phyloP scores from a whole-genome alignment of 768 basidiomycete genomes.

The Gloeopeniophorella convolvens region DNA sequence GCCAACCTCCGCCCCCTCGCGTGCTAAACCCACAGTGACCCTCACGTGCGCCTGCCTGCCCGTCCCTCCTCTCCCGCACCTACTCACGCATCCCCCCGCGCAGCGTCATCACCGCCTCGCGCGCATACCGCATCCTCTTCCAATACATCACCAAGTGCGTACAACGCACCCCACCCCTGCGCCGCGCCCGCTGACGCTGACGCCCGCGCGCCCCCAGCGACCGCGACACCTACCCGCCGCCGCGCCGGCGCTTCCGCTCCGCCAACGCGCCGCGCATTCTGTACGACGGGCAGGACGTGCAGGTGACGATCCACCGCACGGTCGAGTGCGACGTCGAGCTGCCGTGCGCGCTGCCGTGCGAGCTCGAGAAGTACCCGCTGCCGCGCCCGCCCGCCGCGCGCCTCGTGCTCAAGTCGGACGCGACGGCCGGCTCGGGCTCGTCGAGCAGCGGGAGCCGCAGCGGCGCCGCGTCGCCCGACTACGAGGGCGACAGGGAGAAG shows the following conservation, averaged over 20 bases:
- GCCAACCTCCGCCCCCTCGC: background rate
- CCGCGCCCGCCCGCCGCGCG: background rate
- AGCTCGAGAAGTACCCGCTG: background rate
- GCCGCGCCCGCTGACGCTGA: background rate
- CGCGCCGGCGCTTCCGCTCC: background rate
- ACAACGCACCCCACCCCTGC: background rate
- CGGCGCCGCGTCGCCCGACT: background rate
- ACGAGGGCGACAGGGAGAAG: background rate
- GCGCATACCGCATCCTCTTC: slow-evolving; percentile 12
- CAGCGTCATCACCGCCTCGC: slow-evolving; percentile 10
- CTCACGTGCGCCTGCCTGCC: background rate
- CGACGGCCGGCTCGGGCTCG: background rate
- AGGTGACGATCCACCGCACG: slow-evolving; percentile 8
- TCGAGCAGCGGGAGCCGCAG: background rate
- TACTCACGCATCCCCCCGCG: background rate
- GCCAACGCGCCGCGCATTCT: background rate
- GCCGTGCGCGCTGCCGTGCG: background rate
- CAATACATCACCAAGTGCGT: slow-evolving; percentile 11
- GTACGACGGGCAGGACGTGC: background rate
- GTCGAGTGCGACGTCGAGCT: slow-evolving; percentile 8
- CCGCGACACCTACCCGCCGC: background rate
- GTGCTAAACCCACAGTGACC: slow-evolving; percentile 4
- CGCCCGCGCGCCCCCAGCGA: background rate
- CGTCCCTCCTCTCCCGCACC: background rate
- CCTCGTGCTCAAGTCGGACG: background rate